Base-by-base conservation (phyloP, 2,329 filamentous ascomycete genomes). In the Curvularia eragrostidis region DNA sequence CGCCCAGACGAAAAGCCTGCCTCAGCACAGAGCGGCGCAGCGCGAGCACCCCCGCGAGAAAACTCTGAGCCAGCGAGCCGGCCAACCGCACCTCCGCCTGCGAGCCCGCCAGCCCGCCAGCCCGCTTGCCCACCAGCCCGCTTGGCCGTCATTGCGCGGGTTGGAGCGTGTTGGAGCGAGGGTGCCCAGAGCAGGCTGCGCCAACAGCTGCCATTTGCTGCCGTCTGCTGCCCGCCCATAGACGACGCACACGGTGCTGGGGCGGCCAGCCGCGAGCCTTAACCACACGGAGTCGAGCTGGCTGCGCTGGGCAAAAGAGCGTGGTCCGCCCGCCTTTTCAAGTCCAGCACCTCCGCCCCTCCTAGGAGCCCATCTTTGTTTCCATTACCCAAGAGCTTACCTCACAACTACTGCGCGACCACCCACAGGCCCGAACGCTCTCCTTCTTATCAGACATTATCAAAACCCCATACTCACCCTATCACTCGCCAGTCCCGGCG, bases 351-450 rank as follows among this genome's bases (percentile, higher is more conserved):
- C 67, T 68, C 72, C 68, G 69, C 71, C 72, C 68, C 67, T 71
- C 67, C 62, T 55, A 66, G 62, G 60, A 65, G 64, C 61, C 66
- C 62, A 66, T 59, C 64, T 63, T 64, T 66, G 70, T 79, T 80
- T 79, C 67, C 77, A 80, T 81, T 81, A 80, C 74, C 76, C 76
- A 80, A 80, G 72, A 74, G 71, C 74, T 80, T 80, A 80, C 78
- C 77, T 79, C 78, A 79, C 78, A 71, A 70, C 73, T 74, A 72
- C 67, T 70, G 70, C 73, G 67, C 73, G 70, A 73, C 72, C 71
- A 73, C 72, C 65, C 72, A 74, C 66, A 73, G 63, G 65, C 60
- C 65, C 62, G 58, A 54, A 63, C 59, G 53, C 59, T 51, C 26
- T 58, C 58, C 59, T 62, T 72, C 72, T 80, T 81, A 81, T 81